These are phyloP conservation scores for Pseudogymnoascus sp. DNA, from an alignment of 2,329 filamentous ascomycete genomes.

Conservation along the genomic window DNA sequence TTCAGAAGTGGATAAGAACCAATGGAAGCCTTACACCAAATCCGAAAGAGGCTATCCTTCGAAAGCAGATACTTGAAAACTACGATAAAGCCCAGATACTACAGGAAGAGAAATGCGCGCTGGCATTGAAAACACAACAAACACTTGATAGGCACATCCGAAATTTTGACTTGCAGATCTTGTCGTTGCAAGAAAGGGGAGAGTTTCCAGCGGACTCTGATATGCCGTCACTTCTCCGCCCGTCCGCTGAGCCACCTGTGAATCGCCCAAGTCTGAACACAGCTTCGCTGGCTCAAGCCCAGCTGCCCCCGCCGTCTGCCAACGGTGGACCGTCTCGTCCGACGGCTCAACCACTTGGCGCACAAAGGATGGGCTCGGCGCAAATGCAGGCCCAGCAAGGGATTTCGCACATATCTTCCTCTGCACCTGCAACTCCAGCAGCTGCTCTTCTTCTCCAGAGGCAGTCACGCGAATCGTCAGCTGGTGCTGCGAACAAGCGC, in stretches of 20 bases:
- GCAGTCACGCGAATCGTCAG: constrained; percentile 50
- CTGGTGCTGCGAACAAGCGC: constrained; percentile 52
- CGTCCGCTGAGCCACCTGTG: constrained; percentile 39
- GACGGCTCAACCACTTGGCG: constrained; percentile 17
- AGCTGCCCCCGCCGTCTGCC: constrained; percentile 20
- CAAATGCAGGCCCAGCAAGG: constrained; percentile 20
- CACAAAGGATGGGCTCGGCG: constrained; percentile 14
- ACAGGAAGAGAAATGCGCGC: constrained; percentile 65
- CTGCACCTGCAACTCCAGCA: constrained; percentile 53
- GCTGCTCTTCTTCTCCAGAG: constrained; percentile 53
- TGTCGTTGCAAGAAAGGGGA: constrained; percentile 51
- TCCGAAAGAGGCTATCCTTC: constrained; percentile 65
- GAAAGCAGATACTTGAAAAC: constrained; percentile 58
- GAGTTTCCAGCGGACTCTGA: constrained; percentile 47
- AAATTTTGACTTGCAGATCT: constrained; percentile 57
- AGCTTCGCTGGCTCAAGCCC: constrained; percentile 20
- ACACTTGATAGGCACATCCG: constrained; percentile 56
- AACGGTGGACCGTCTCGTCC: constrained; percentile 21
- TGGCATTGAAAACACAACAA: constrained; percentile 57
- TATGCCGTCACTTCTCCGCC: constrained; percentile 54
- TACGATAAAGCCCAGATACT: constrained; percentile 63
- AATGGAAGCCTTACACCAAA: constrained; percentile 68
- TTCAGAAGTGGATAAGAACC: constrained; percentile 74
- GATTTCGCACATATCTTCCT: constrained; percentile 30
- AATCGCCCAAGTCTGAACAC: constrained; percentile 18